phyloP scores from a whole-genome alignment of 306 rosid genomes.

The Cotoneaster glaucophyllus region DNA sequence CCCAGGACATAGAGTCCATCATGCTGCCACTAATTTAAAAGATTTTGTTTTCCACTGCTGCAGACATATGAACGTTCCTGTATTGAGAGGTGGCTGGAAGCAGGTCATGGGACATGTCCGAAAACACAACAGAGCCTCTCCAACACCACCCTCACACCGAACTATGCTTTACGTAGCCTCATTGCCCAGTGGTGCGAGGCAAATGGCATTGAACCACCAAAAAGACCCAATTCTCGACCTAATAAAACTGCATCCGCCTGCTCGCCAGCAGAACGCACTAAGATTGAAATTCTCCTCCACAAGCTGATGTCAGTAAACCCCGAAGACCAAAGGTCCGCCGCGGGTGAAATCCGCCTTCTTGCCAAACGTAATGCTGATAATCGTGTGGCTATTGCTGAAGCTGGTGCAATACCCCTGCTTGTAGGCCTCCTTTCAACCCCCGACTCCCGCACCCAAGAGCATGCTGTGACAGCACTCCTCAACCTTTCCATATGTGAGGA shows the following conservation, averaged over 20 bases:
- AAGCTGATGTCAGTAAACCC: conserved; percentile 63
- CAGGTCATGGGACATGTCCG: conserved; percentile 86
- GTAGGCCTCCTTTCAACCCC: conserved; percentile 66
- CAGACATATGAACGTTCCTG: conserved; percentile 95
- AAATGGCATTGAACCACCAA: conserved; percentile 90
- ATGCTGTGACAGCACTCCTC: conserved; percentile 95
- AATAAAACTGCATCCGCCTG: conserved; percentile 58
- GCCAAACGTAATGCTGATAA: conserved; percentile 97
- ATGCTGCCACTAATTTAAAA: conserved; percentile 10
- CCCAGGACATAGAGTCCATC: conserved; percentile 3
- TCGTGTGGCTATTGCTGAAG: conserved; percentile 96
- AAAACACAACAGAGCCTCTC: conserved; percentile 82
- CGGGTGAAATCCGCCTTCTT: conserved; percentile 94
- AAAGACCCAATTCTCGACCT: conserved; percentile 60
- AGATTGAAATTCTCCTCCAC: conserved; percentile 61
- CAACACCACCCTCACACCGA: conserved; percentile 77
- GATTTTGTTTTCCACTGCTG: conserved; percentile 27
- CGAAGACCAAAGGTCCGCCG: conserved; percentile 84
- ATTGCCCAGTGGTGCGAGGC: conserved; percentile 98
- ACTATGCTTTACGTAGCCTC: conserved; percentile 86
- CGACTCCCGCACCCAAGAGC: conserved; percentile 94
- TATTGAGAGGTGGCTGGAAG: conserved; percentile 92
- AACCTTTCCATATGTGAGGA: conserved; percentile 92
- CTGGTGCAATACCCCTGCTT: conserved; percentile 93
- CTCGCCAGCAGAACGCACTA: conserved; percentile 70